Evolutionary conservation across 2,329 filamentous ascomycete genomes (phyloP), one percentile per base, ranked within the genome.

Genomic region (Xylariaceae sp.): DNA sequence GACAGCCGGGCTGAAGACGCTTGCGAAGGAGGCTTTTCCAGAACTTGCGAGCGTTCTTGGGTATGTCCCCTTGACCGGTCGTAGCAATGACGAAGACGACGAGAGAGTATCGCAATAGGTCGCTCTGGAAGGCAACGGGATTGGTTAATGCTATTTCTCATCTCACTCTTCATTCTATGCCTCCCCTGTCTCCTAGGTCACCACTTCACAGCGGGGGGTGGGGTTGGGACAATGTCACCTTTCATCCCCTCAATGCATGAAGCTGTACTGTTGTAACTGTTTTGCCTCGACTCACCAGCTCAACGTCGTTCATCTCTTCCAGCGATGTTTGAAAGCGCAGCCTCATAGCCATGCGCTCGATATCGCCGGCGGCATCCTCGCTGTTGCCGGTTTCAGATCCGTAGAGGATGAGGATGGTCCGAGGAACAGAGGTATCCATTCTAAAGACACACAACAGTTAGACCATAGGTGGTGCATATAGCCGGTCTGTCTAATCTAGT

Each of bases 301-400:
- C 78, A 52, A 88, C 71, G 39, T 73, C 72, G 56, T 96, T 80
- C 64, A 97, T 76, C 60, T 89, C 87, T 40, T 79, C 76, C 16
- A 95, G 78, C 36, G 76, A 73, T 15, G 83, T 85, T 46, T 74
- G 64, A 62, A 97, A 96, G 54, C 81, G 86, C 41, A 96, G 67
- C 21, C 90, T 76, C 64, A 90, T 81, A 24, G 80, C 75, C 48
- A 86, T 64, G 28, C 81, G 73, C 27, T 83, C 86, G 46, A 97
- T 68, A 59, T 96, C 88, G 55, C 88, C 81, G 14, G 92, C 90
- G 47, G 90, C 78, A 63, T 97, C 90, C 63, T 95, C 86, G 38
- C 88, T 83, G 57, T 92, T 96, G 40, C 92, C 92, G 15, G 89
- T 97, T 68, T 98, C 92, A 27, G 90, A 94, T 39, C 88, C 92